Base-by-base conservation (phyloP, 2,329 filamentous ascomycete species). In the Alternaria metachromatica region DNA sequence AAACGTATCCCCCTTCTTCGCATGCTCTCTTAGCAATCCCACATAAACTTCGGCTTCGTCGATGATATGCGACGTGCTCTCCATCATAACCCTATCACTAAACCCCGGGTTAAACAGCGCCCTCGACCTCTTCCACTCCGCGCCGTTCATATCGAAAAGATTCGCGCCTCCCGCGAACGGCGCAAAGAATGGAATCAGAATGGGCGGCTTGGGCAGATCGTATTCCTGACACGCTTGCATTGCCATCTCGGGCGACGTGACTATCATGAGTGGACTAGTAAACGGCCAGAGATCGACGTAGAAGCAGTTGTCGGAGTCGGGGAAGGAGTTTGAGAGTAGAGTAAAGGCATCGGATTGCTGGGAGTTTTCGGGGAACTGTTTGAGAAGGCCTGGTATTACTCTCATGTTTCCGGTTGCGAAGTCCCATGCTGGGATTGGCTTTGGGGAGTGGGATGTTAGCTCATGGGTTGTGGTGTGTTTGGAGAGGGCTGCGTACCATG, bases 21-120 rank as follows among this genome's bases (percentile, higher is more conserved):
- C 41, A 3, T 62, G 55, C 43, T 58, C 55, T 15, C 55, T n/a
- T 18, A 62, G 48, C 6, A 58, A 13, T 3, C 21, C 21, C 55
- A 62, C 60, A 6, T 58, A 62, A 0, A 58, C 60, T 2, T 62
- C 48, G 2, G 54, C 60, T 37, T 62, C 60, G 10, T 58, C 26
- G 5, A 62, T 46, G 4, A 62, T 62, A 12, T 53, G 60, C n/a
- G 59, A 9, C 21, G 28, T 62, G 6, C 54, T 58, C 78, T 25
- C 78, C 79, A 1, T 71, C 84, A 4, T 85, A 81, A 0, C 84
- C 81, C 65, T 82, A 83, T 28, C 87, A 67, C 62, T 63, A 50
- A 65, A 67, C 1, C 61, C 69, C 2, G 63, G 64, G 15, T 67
- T 73, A 53, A 73, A 75, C 9, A 73, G 44, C 5, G 58, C 43